Percentiles rank a stretch among this genome's conserved stretches.
Conservation (phyloP, 2,329 filamentous ascomycete genomes). For the Cladosporium sp. region DNA sequence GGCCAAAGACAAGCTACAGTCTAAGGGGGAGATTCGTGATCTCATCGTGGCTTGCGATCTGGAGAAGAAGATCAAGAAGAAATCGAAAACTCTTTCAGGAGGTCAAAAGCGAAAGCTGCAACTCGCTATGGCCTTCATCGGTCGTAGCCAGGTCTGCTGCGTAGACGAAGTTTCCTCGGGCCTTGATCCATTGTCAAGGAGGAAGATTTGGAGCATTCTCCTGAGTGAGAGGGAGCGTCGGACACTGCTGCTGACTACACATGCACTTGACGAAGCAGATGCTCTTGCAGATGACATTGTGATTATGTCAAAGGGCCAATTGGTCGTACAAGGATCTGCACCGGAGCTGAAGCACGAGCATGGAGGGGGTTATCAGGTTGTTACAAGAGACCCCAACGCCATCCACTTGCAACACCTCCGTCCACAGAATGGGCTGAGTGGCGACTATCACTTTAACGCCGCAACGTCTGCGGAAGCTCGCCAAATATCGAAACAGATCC, state of each 20-base stretch:
- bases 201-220: conserved; percentile 90
- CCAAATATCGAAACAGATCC: background rate
- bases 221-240: conserved; percentile 72
- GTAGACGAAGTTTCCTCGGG: conserved; percentile 85
- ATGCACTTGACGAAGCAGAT: conserved; percentile 88
- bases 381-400: conserved; percentile 2
- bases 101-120: conserved; percentile 88
- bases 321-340: conserved; percentile 75
- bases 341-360: conserved; percentile 74
- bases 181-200: conserved; percentile 73
- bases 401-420: conserved; percentile 2
- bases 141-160: conserved; percentile 72
- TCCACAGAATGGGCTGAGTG: conserved; percentile 23
- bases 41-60: conserved; percentile 69
- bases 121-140: conserved; percentile 87
- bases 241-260: conserved; percentile 80
- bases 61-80: conserved; percentile 62
- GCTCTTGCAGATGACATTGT: conserved; percentile 80
- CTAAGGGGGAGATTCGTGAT: conserved; percentile 53
- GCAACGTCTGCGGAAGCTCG: conserved; percentile 5
- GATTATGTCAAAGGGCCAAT: conserved; percentile 73
- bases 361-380: conserved; percentile 74
- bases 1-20: conserved; percentile 52
- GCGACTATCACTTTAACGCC: conserved; percentile 46
- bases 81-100: conserved; percentile 72